Percentiles rank a stretch among this genome's conserved stretches.
Conservation (phyloP, 257 asterid genomes). For the Agastache rugosa region DNA sequence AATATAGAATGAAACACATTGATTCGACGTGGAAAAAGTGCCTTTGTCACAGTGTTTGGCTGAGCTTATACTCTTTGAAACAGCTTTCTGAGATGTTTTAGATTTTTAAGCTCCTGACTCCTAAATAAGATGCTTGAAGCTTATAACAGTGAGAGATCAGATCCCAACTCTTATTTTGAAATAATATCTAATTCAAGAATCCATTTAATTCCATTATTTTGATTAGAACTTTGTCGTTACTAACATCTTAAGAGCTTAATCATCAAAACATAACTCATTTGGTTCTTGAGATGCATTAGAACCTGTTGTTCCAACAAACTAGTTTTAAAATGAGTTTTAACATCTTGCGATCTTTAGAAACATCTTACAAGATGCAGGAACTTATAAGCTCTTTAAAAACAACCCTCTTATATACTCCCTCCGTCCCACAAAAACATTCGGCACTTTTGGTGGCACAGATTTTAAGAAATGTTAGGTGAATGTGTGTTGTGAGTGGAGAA, state of each 20-base stretch:
- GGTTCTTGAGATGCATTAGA: not conserved
- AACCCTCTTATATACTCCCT: too few species aligned
- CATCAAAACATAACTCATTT: not conserved
- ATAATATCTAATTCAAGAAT: not conserved
- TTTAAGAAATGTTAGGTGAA: too few species aligned
- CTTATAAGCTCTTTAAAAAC: not conserved
- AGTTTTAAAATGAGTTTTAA: not conserved
- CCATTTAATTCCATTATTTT: not conserved
- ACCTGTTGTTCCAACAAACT: not conserved
- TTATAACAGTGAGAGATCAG: not conserved
- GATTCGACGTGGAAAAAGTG: not conserved
- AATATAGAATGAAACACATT: not conserved
- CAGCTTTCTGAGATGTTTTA: not conserved
- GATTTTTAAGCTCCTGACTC: not conserved
- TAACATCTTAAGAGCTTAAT: conserved; percentile 1
- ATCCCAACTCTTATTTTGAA: not conserved
- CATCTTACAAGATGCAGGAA: not conserved
- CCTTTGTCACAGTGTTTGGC: not conserved
- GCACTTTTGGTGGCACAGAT: too few species aligned
- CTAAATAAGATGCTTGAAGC: conserved; percentile 5
- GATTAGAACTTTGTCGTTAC: not conserved
- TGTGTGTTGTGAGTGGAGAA: too few species aligned
- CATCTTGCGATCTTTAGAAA: not conserved
- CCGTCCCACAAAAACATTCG: too few species aligned
- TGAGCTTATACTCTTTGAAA: conserved; percentile 1